phyloP scores from a whole-genome alignment of 2,329 filamentous ascomycete species.

The Trematosphaeria pertusa region DNA sequence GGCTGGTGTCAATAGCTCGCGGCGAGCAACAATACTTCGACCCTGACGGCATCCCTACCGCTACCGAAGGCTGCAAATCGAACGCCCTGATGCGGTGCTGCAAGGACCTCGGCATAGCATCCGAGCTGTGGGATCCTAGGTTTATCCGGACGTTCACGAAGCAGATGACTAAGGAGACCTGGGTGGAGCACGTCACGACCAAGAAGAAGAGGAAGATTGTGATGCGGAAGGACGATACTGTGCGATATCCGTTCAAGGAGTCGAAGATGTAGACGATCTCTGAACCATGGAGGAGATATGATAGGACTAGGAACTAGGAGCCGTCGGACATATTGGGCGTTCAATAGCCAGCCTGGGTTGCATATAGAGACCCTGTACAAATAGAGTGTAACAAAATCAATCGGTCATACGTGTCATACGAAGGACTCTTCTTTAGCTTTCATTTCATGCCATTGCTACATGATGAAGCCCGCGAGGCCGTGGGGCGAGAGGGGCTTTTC shows the following conservation, averaged over 20 bases:
- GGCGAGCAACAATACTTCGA: conserved; percentile 95
- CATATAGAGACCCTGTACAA: no score
- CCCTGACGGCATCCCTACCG: conserved; percentile 87
- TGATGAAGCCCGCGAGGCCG: neutral
- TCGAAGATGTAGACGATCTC: no score
- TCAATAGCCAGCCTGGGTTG: no score
- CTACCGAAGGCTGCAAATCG: conserved; percentile 95
- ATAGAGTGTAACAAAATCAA: conserved; percentile 13
- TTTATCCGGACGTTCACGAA: conserved; percentile 86
- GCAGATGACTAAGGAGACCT: conserved; percentile 76
- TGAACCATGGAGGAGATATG: no score
- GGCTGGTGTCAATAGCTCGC: conserved; percentile 88
- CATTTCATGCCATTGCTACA: neutral
- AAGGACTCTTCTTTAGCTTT: neutral
- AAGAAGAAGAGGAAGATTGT: conserved; percentile 93
- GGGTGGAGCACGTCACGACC: conserved; percentile 84
- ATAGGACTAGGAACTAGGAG: no score
- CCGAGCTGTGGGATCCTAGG: conserved; percentile 94
- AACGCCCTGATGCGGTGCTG: conserved; percentile 98
- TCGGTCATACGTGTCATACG: neutral
- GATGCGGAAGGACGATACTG: conserved; percentile 80
- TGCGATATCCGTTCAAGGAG: conserved; percentile 70
- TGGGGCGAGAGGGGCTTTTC: conserved; percentile 9
- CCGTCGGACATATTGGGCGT: neutral
- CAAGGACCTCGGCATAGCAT: conserved; percentile 94